Evolutionary conservation across 306 rosid genomes (phyloP).

Genomic region (Crataegus laevigata): DNA sequence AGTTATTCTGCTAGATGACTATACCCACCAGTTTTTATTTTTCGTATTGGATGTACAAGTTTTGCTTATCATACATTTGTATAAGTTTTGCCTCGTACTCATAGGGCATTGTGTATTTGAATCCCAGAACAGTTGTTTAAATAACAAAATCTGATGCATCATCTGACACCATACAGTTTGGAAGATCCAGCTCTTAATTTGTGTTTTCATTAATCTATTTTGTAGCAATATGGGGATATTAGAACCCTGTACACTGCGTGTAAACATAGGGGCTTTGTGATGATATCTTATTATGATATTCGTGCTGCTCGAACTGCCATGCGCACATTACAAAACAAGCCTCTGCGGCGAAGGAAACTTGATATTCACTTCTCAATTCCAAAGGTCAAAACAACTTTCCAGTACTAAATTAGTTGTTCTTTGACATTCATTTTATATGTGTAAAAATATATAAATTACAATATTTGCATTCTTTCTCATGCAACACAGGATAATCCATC

Average conservation of each 20-base stretch:
- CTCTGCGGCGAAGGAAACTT: slow-evolving; percentile 83
- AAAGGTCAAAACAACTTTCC: slow-evolving; percentile 45
- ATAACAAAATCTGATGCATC: background rate
- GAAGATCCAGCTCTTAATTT: background rate
- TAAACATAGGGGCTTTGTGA: slow-evolving; percentile 93
- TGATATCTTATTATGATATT: slow-evolving; percentile 92
- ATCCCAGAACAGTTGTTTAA: background rate
- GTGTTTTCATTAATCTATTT: slow-evolving; percentile 1
- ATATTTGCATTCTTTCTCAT: slow-evolving; percentile 8
- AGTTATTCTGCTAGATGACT: background rate
- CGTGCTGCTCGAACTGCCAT: slow-evolving; percentile 95
- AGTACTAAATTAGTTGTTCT: background rate
- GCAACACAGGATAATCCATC: slow-evolving; percentile 74
- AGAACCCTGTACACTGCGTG: slow-evolving; percentile 89
- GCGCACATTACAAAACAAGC: slow-evolving; percentile 87
- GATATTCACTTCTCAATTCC: slow-evolving; percentile 97
- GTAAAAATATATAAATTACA: background rate
- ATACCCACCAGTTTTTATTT: background rate
- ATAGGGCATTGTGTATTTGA: background rate
- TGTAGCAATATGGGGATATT: slow-evolving; percentile 86
- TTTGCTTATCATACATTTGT: background rate
- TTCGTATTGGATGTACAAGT: background rate
- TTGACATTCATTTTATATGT: slow-evolving; percentile 1
- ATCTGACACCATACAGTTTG: background rate
- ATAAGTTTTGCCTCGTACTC: background rate